Base-by-base conservation (phyloP, 169 alveolate species). In the Eimeria praecox region DNA sequence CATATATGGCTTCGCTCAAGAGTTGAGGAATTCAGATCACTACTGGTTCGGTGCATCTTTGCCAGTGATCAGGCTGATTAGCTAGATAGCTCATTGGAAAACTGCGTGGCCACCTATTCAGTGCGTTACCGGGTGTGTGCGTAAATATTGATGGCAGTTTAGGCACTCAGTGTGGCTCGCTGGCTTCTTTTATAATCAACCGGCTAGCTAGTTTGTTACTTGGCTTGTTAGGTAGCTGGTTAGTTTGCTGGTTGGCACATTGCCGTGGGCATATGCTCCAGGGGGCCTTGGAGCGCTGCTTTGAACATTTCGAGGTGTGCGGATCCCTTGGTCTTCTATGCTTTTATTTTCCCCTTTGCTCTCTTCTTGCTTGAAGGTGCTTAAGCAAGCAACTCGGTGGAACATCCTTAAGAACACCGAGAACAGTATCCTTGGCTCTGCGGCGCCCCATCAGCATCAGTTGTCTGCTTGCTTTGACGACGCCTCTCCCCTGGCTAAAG, bases 381-480 rank as follows among this genome's bases (percentile, higher is more conserved):
- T 86, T 20, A 44, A 52, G 40, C 27, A 5, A 62, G 92, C 78
- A 42, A 86, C 92, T 20, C 54, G 92, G 30, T 86, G 92, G 92
- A 86, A 86, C 56, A 86, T 86, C 54, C 80, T 86, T 52, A 86
- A 59, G 59, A 86, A 62, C 78, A n/a, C 59, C 40, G 33, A 62
- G 33, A 80, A 24, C 4, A 54, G n/a, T 8, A 8, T 12, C 33
- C 90, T 16, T 30, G 30, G 49, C 6, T 30, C 49, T 54, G 40
- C 90, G 14, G 16, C 22, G 64, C 88, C 56, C 27, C 87, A 77
- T 46, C 71, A 46, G 52, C 90, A 46, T 82, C 49, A 82, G 75
- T 49, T 54, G 71, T 82, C 24, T 54, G 90, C n/a, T 33, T 82
- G 35, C 66, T 1, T 30, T 33, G 27, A 30, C 62, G 59, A 20